Percentiles rank a stretch among this genome's conserved stretches.
Evolutionary conservation across 2,329 filamentous ascomycete species (phyloP).

Genomic region (Colletotrichum paranaense): DNA sequence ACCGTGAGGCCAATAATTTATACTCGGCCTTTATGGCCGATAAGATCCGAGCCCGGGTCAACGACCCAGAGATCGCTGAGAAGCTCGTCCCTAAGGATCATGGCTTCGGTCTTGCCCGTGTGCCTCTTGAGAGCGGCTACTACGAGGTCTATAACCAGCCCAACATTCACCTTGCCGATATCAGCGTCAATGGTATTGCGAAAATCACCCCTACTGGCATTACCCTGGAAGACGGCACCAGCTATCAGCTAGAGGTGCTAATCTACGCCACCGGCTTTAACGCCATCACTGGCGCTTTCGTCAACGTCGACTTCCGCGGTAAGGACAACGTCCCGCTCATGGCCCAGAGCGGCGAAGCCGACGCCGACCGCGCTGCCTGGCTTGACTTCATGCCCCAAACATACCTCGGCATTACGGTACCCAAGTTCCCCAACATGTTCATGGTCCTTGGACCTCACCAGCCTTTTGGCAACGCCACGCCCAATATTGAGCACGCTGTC

Average conservation of each 20-base stretch:
- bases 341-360: too few species aligned
- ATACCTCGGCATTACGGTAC: too few species aligned
- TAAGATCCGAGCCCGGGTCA: conserved; percentile 57
- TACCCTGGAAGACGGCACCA: conserved; percentile 51
- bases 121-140: conserved; percentile 70
- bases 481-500: conserved; percentile 42
- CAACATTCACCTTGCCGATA: conserved; percentile 71
- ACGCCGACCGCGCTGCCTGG: too few species aligned
- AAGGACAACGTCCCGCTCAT: too few species aligned
- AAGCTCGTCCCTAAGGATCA: conserved; percentile 64
- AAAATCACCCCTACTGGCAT: conserved; percentile 46
- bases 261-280: too few species aligned
- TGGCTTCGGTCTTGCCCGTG: conserved; percentile 48
- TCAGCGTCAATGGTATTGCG: conserved; percentile 49
- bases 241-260: too few species aligned
- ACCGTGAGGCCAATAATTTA: conserved; percentile 43
- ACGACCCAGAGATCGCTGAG: conserved; percentile 60
- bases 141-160: conserved; percentile 66
- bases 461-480: too few species aligned
- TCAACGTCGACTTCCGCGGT: too few species aligned
- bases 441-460: too few species aligned
- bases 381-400: too few species aligned
- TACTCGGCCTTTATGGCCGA: conserved; percentile 50
- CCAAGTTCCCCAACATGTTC: too few species aligned
- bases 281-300: too few species aligned